Percentiles rank a stretch among this genome's conserved stretches.
phyloP scores from a whole-genome alignment of 768 basidiomycete species.

The Phaffia australis region DNA sequence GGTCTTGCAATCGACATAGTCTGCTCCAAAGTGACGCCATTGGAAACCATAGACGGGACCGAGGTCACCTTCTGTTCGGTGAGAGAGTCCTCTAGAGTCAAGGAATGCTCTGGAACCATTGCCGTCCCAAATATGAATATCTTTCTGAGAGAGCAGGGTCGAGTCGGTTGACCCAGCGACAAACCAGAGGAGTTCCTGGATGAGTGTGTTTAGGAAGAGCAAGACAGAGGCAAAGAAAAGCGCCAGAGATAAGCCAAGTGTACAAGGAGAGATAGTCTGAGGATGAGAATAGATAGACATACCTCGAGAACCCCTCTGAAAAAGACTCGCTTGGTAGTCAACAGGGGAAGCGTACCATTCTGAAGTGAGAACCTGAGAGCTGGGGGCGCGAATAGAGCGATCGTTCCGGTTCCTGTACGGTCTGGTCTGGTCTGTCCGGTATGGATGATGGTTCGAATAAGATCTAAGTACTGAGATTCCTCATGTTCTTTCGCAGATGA shows the following conservation, averaged over 20 bases:
- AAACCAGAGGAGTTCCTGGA: constrained; percentile 81
- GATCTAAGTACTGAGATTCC: constrained; percentile 76
- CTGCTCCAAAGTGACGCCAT: constrained; percentile 88
- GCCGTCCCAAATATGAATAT: constrained; percentile 95
- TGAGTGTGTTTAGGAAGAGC: too few species aligned
- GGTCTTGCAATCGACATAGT: constrained; percentile 45
- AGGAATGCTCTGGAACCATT: constrained; percentile 83
- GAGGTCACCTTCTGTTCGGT: constrained; percentile 79
- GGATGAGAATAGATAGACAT: not conserved
- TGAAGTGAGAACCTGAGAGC: constrained; percentile 78
- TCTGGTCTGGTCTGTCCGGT: constrained; percentile 71
- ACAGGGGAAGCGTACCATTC: constrained; percentile 62
- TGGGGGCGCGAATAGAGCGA: constrained; percentile 83
- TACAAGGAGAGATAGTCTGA: not conserved
- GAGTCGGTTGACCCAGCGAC: constrained; percentile 74
- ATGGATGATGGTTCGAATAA: constrained; percentile 65
- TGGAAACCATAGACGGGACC: constrained; percentile 97
- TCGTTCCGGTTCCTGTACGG: constrained; percentile 87
- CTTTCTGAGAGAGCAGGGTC: constrained; percentile 59
- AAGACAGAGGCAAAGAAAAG: not conserved
- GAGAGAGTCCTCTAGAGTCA: constrained; percentile 67
- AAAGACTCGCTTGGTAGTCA: constrained; percentile 94
- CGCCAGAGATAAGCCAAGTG: not conserved
- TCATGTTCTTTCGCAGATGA: constrained; percentile 40
- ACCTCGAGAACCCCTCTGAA: constrained; percentile 71